Evolutionary conservation across 2,329 filamentous ascomycete genomes (phyloP), one percentile per base, ranked within the genome.

Genomic region (Westerdykella aurantiaca): DNA sequence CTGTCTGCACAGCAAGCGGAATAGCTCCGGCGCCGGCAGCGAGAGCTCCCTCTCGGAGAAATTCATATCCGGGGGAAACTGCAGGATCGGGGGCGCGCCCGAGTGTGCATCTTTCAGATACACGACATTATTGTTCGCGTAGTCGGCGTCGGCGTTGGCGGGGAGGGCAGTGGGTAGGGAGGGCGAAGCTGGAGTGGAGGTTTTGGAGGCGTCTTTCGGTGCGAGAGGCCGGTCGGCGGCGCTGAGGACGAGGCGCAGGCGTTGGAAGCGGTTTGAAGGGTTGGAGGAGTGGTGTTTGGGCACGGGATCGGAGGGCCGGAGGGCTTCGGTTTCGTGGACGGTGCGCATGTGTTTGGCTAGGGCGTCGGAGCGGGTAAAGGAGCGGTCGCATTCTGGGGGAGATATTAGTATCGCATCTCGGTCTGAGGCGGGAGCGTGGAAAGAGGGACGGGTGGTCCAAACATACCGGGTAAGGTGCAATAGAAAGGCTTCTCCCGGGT

Each of bases 401-500:
- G 11, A 29, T 29, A 7, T 52, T 38, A 51, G 43, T 38, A 23
- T 25, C 5, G 6, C 12, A 16, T 42, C 9, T n/a, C 2, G 3
- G 39, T 31, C 14, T 5, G n/a, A 41, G n/a, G 10, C 5, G 9
- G 34, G 18, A 31, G n/a, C 5, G 13, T 6, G 13, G 33, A 25
- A 10, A 25, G 23, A 14, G 31, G 12, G 6, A 2, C 40, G 4
- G 1, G n/a, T 5, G 3, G n/a, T 35, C 13, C 7, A 25, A 25
- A 55, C 77, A 51, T 77, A 95, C 90, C 91, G 45, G 93, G 93
- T 34, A 98, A 71, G 23, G 89, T 87, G 69, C 93, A 98, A 71
- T 95, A 96, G 65, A 97, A 97, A 0, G 93, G 93, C 72, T 98
- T 98, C 75, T 98, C 93, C 61, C 93, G 81, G 1, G 93, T 98